Conservation (phyloP, 306 rosid genomes). For the Lupinus albus region DNA sequence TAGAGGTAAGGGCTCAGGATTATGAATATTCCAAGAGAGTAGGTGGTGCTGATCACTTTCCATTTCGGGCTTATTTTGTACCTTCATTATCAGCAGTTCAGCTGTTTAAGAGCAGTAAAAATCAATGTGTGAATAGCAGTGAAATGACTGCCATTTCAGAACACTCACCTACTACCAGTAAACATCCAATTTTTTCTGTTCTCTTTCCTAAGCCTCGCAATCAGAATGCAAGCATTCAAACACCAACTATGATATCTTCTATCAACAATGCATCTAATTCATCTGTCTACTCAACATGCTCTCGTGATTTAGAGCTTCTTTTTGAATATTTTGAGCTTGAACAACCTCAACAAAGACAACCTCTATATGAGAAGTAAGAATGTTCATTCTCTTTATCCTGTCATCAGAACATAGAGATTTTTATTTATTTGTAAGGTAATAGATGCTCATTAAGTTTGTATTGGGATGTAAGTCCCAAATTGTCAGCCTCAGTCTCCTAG, state of each 20-base stretch:
- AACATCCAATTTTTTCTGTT: constrained; percentile 51
- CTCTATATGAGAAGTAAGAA: constrained; percentile 72
- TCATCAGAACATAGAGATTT: constrained; percentile 25
- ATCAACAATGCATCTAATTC: constrained; percentile 36
- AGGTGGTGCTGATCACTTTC: constrained; percentile 44
- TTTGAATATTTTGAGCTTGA: constrained; percentile 85
- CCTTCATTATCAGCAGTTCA: constrained; percentile 88
- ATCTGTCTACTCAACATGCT: constrained; percentile 34
- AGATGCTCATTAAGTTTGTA: constrained; percentile 5
- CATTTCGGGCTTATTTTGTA: constrained; percentile 76
- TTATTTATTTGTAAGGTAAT: neutral
- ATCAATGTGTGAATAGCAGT: constrained; percentile 23
- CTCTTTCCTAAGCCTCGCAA: constrained; percentile 49
- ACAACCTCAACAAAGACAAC: constrained; percentile 77
- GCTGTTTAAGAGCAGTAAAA: constrained; percentile 55
- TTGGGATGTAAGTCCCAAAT: no score
- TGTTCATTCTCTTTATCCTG: constrained; percentile 28
- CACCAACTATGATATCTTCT: constrained; percentile 15
- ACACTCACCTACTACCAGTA: constrained; percentile 43
- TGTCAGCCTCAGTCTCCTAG: no score
- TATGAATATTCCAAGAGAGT: constrained; percentile 47
- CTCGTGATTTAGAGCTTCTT: constrained; percentile 63
- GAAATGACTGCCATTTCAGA: constrained; percentile 40
- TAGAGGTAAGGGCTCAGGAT: constrained; percentile 69
- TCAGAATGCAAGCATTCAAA: constrained; percentile 40